phyloP scores from a whole-genome alignment of 768 basidiomycete species.

The Lactifluus subvellereus region DNA sequence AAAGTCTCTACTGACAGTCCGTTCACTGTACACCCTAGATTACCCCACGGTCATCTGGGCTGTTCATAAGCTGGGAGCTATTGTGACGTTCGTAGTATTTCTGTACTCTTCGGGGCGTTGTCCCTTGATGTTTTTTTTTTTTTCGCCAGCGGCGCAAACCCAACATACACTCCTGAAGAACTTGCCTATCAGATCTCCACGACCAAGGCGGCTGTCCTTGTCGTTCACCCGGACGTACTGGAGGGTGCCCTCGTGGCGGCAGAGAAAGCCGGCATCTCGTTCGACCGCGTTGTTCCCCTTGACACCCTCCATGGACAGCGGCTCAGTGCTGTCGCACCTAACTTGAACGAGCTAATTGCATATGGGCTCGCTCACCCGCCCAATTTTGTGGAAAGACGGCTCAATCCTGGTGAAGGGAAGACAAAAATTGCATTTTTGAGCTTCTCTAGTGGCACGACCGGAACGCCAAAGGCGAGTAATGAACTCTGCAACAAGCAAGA shows the following conservation, averaged over 20 bases:
- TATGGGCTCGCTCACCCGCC: constrained; percentile 35
- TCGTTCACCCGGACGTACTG: constrained; percentile 31
- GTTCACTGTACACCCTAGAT: background rate
- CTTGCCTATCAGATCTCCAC: constrained; percentile 47
- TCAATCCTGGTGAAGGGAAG: constrained; percentile 54
- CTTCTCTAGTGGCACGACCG: constrained; percentile 75
- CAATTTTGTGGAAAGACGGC: constrained; percentile 41
- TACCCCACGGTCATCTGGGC: constrained; percentile 26
- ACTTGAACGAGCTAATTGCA: constrained; percentile 44
- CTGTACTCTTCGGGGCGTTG: background rate
- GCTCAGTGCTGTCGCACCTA: constrained; percentile 19
- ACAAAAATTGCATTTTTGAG: constrained; percentile 59
- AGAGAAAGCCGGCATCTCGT: constrained; percentile 29
- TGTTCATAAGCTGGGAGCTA: constrained; percentile 27
- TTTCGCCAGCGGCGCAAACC: constrained; percentile 51
- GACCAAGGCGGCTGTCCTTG: constrained; percentile 26
- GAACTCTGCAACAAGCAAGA: constrained; percentile 31
- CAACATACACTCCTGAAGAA: constrained; percentile 51
- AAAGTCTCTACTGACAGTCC: background rate
- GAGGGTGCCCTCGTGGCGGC: constrained; percentile 31
- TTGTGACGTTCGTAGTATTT: constrained; percentile 24
- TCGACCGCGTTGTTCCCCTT: constrained; percentile 30
- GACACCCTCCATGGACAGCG: constrained; percentile 12
- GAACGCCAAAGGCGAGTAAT: constrained; percentile 35
- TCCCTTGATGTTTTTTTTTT: background rate